phyloP scores from a whole-genome alignment of 1,284 basidiomycete genomes.

The Trichosporon coremiiforme region DNA sequence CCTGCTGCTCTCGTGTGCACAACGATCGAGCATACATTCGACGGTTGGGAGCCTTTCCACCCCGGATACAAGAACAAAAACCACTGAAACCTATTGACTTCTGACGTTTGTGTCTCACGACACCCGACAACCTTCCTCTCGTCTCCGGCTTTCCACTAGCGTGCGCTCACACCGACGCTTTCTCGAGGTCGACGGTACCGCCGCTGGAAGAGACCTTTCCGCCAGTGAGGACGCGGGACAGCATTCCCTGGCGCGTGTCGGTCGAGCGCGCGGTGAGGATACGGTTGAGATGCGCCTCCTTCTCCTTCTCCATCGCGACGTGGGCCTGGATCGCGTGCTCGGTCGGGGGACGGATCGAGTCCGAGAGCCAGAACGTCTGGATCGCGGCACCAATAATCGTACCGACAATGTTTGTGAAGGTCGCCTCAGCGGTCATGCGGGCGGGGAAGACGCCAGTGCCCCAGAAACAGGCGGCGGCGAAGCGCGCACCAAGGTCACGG shows the following conservation, averaged over 20 bases:
- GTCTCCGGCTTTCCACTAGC: no score
- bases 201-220: background rate
- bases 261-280: constrained; percentile 24
- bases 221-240: background rate
- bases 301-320: background rate
- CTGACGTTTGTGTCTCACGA: background rate
- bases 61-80: background rate
- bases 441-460: constrained; percentile 23
- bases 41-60: background rate
- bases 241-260: background rate
- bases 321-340: constrained; percentile 4
- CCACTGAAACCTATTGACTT: background rate
- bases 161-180: background rate
- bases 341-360: constrained; percentile 25
- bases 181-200: background rate
- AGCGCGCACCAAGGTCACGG: constrained; percentile 29
- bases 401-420: constrained; percentile 27
- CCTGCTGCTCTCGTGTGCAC: background rate
- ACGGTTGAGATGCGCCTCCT: constrained; percentile 27
- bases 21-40: background rate
- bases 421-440: constrained; percentile 21
- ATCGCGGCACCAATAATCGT: constrained; percentile 22
- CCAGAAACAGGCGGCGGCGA: constrained; percentile 27
- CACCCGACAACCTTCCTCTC: no score
- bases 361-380: constrained; percentile 29